phyloP scores from a whole-genome alignment of 2,329 filamentous ascomycete species.

The Colletotrichum gigasporum region DNA sequence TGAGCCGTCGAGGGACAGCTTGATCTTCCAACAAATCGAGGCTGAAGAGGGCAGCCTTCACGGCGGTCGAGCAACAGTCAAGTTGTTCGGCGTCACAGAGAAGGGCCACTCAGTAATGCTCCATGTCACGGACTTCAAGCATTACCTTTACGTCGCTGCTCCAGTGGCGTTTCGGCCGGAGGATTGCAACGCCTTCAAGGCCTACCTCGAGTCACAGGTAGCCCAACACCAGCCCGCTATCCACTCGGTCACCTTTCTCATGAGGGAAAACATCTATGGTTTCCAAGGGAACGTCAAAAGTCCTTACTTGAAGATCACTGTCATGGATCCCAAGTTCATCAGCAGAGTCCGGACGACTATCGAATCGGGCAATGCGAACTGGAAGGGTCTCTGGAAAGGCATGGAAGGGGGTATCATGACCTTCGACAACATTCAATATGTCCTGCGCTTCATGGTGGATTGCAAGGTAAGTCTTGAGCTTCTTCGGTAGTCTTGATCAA shows the following conservation, averaged over 20 bases:
- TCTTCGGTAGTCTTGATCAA: not conserved
- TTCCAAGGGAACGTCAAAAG: conserved; percentile 94
- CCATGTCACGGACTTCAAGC: conserved; percentile 94
- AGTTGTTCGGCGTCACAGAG: conserved; percentile 90
- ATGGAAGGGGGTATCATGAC: conserved; percentile 79
- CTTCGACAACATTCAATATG: conserved; percentile 95
- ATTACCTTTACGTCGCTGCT: conserved; percentile 94
- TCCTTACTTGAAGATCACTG: conserved; percentile 92
- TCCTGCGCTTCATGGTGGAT: conserved; percentile 97
- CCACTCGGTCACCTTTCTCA: conserved; percentile 80
- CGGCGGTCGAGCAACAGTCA: conserved; percentile 80
- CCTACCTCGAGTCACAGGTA: conserved; percentile 82
- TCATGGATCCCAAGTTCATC: conserved; percentile 89
- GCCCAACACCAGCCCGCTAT: conserved; percentile 80
- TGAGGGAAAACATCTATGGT: conserved; percentile 91
- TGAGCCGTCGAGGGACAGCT: conserved; percentile 67
- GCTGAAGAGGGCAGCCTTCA: conserved; percentile 87
- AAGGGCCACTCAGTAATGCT: conserved; percentile 90
- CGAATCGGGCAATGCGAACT: conserved; percentile 82
- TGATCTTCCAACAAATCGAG: conserved; percentile 97
- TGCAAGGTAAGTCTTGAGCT: conserved; percentile 70
- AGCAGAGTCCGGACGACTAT: conserved; percentile 78
- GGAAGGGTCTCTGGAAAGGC: conserved; percentile 87
- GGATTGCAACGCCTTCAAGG: conserved; percentile 82
- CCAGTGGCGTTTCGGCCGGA: conserved; percentile 81